Percentiles rank a stretch among this genome's conserved stretches.
Conservation (phyloP, 768 basidiomycete genomes). For the Termitomyces heimii region DNA sequence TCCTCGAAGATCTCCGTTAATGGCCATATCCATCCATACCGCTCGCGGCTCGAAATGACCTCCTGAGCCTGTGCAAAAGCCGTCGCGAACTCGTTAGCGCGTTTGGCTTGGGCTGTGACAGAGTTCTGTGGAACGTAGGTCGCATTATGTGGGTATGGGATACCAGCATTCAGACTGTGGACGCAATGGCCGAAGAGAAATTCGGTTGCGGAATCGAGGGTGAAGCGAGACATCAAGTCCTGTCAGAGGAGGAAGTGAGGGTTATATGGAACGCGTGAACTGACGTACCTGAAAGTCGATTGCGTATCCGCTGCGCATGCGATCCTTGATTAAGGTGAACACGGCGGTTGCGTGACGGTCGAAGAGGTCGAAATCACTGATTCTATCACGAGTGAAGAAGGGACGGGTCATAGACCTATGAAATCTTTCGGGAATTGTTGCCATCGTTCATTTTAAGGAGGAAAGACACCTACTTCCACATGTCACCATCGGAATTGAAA, state of each 20-base stretch:
- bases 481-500: slow-evolving; percentile 62
- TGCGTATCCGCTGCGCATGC: slow-evolving; percentile 42
- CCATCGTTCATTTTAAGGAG: background rate
- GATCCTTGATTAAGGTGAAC: slow-evolving; percentile 38
- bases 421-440: slow-evolving; percentile 31
- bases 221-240: slow-evolving; percentile 58
- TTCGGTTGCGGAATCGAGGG: slow-evolving; percentile 61
- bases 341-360: slow-evolving; percentile 44
- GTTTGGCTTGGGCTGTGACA: slow-evolving; percentile 18
- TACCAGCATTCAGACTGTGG: slow-evolving; percentile 40
- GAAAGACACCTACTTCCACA: slow-evolving; percentile 29
- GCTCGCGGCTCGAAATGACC: slow-evolving; percentile 34
- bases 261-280: background rate
- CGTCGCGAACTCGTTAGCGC: slow-evolving; percentile 36
- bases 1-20: slow-evolving; percentile 45
- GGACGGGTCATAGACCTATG: slow-evolving; percentile 62
- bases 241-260: slow-evolving; percentile 12
- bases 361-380: slow-evolving; percentile 57
- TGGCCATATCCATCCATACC: slow-evolving; percentile 48
- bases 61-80: slow-evolving; percentile 47
- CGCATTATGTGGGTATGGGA: slow-evolving; percentile 48
- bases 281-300: slow-evolving; percentile 51
- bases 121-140: slow-evolving; percentile 17
- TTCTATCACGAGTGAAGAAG: slow-evolving; percentile 55
- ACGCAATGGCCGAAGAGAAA: slow-evolving; percentile 61